phyloP scores from a whole-genome alignment of 1,139 yeast genomes.

The Yarrowia galli region DNA sequence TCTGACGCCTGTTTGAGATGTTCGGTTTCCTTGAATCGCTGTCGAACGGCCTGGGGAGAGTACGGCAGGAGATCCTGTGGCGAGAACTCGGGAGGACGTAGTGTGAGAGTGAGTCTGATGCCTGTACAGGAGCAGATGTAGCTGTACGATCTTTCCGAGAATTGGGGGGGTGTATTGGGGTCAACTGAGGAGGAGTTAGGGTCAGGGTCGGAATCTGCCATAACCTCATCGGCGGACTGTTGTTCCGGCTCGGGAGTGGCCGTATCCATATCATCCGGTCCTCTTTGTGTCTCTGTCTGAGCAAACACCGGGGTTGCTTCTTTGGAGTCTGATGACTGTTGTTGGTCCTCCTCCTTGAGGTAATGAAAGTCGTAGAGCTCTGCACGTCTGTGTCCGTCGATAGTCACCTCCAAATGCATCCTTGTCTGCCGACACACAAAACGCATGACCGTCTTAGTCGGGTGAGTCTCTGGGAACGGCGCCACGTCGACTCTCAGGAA shows the following conservation, averaged over 20 bases:
- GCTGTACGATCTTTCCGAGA: neutral
- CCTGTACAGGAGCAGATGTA: constrained; percentile 8
- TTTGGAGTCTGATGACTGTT: constrained; percentile 3
- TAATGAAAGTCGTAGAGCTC: constrained; percentile 38
- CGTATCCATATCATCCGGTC: constrained; percentile 25
- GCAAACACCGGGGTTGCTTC: constrained; percentile 10
- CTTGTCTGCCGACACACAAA: constrained; percentile 32
- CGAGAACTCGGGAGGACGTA: constrained; percentile 46
- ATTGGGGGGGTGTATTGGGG: neutral
- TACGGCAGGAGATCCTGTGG: constrained; percentile 44
- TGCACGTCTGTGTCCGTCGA: constrained; percentile 21
- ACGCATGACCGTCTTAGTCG: constrained; percentile 11
- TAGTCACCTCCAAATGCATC: constrained; percentile 15
- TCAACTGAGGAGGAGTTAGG: too few species aligned
- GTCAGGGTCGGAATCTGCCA: too few species aligned
- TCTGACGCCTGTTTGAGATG: constrained; percentile 44
- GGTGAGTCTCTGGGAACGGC: constrained; percentile 20
- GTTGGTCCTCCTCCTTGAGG: neutral
- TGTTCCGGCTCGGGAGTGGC: constrained; percentile 11
- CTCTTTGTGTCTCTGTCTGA: neutral
- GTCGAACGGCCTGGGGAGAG: constrained; percentile 42
- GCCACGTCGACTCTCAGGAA: constrained; percentile 36
- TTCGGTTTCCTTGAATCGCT: constrained; percentile 44
- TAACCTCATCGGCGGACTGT: too few species aligned
- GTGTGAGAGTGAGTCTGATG: constrained; percentile 40